These are phyloP conservation scores for Tympanopsis confertula DNA, from an alignment of 2,329 filamentous ascomycete species.

Conservation along the genomic window DNA sequence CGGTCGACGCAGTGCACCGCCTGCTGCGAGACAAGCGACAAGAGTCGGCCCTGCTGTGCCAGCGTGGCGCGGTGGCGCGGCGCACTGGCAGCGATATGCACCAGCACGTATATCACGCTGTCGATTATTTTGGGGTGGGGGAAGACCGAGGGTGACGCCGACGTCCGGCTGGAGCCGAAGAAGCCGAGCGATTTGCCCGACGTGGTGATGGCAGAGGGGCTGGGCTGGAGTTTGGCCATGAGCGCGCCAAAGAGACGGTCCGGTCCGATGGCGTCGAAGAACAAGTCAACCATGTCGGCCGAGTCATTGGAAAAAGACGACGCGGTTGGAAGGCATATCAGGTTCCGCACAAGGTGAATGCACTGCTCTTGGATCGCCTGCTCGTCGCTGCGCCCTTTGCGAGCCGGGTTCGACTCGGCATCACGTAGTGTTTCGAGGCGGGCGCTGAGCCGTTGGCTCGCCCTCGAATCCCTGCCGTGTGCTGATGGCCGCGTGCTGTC, in stretches of 20 bases:
- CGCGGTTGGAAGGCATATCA: background rate
- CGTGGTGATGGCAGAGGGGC: too few species aligned
- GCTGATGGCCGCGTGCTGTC: background rate
- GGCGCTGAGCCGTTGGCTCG: too few species aligned
- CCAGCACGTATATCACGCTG: background rate
- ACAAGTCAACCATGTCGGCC: background rate
- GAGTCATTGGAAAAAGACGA: background rate
- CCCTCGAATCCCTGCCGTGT: too few species aligned
- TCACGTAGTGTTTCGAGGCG: background rate
- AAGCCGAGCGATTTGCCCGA: background rate
- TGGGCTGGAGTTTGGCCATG: background rate
- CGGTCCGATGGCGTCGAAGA: background rate
- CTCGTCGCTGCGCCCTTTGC: background rate
- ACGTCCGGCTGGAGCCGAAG: background rate
- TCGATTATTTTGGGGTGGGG: background rate
- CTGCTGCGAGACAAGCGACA: background rate
- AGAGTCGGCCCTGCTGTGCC: background rate
- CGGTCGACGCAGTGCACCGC: background rate
- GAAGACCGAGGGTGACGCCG: background rate
- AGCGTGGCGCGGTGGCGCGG: background rate
- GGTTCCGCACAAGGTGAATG: background rate
- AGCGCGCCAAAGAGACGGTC: background rate
- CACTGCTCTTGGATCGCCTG: background rate
- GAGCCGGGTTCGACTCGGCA: background rate
- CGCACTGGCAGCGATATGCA: background rate